Evolutionary conservation across 805 yeast species (phyloP), one percentile per base, ranked within the genome.

Genomic region (Saturnispora bothae): DNA sequence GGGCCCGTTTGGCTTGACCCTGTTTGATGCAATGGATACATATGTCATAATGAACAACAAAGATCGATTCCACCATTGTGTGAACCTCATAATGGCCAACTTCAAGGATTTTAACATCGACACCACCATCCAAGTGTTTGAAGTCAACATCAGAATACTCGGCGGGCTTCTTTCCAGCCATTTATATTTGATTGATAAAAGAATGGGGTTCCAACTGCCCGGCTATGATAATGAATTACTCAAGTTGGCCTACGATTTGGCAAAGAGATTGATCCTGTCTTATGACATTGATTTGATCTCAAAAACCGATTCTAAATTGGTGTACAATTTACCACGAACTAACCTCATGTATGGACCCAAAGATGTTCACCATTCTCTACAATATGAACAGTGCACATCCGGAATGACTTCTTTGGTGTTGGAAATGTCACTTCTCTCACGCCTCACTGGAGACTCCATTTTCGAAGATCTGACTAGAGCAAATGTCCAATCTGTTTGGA

Each of bases 161-260:
- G 97, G 97, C 0, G 85, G 95, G 0, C 62, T 88, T 22, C 52
- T 88, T 17, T 77, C 89, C 2, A 74, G 84, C 0, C 96, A 88
- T 59, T 60, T 84, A 31, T 80, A 73, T 50, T 83, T 84, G 0
- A 59, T 70, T 0, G 74, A 71, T 43, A 62, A 61, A 1, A 51
- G 63, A 3, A 58, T 57, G 33, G 79, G 75, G 4, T 57, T 60
- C 45, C 43, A 54, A 10, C 50, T 66, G 1, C 53, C 53, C 2
- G 53, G 55, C 0, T 85, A 88, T 53, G 75, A 82, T 50, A 94
- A 94, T 4, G 76, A 75, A 41, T 59, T 88, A n/a, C 59, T 88
- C 13, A 54, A 58, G 2, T 60, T 82, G 55, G 96, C 96, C 0
- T 65, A 69, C 39, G 92, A 82, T 52, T 58, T 88, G 35, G 97